Evolutionary conservation across 192 early-diverging fungal genomes (phyloP).

Genomic region (Coemansia erecta): DNA sequence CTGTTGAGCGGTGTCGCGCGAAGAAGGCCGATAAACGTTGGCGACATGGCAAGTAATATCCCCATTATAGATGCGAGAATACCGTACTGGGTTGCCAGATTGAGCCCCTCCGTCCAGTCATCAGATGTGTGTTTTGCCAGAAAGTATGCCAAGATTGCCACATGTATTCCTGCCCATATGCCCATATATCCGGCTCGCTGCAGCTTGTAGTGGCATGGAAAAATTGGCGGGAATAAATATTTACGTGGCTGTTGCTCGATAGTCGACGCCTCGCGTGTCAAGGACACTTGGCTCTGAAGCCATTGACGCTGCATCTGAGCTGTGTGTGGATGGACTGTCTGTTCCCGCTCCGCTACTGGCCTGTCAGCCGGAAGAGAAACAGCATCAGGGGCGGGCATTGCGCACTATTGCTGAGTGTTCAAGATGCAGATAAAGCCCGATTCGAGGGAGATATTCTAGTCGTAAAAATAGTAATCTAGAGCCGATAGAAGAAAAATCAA

Average conservation of each 20-base stretch:
- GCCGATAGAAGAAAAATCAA: no score
- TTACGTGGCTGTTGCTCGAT: slow-evolving; percentile 28
- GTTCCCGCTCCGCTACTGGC: background rate
- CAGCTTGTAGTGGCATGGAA: slow-evolving; percentile 53
- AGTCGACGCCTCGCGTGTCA: slow-evolving; percentile 15
- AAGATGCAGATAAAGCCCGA: no score
- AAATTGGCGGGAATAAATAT: slow-evolving; percentile 42
- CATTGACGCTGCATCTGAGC: slow-evolving; percentile 9
- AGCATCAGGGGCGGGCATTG: no score
- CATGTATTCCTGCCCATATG: slow-evolving; percentile 37
- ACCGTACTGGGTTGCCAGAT: slow-evolving; percentile 44
- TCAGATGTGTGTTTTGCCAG: slow-evolving; percentile 15
- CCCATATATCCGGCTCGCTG: slow-evolving; percentile 52
- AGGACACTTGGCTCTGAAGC: slow-evolving; percentile 17
- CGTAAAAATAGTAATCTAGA: no score
- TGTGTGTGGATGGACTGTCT: background rate
- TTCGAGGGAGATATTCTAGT: no score
- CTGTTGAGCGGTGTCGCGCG: slow-evolving; percentile 59
- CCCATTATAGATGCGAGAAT: slow-evolving; percentile 51
- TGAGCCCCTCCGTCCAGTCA: slow-evolving; percentile 48
- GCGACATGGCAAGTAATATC: slow-evolving; percentile 63
- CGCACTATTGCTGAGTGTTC: no score
- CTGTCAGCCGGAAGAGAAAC: background rate
- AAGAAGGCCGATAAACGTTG: slow-evolving; percentile 64
- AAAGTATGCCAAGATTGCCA: slow-evolving; percentile 40